A percentile compares a stretch with the other conserved stretches of the same genome.
These are phyloP conservation scores for Luffa acutangula DNA, from an alignment of 306 rosid species.

Conservation along the genomic window DNA sequence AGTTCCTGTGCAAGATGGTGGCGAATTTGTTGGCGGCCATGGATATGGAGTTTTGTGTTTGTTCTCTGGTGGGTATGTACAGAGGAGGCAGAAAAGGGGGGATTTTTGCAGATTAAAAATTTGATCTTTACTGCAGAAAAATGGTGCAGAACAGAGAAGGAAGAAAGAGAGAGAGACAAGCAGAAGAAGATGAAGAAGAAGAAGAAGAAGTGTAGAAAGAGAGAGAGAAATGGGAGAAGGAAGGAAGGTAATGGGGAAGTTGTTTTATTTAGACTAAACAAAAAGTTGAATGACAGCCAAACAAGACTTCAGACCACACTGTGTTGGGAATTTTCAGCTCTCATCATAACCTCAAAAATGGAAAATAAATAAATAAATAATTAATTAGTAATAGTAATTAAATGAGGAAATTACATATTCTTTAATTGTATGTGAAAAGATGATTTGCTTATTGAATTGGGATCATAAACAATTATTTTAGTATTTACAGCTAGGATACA, in stretches of 20 bases:
- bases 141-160: neutral
- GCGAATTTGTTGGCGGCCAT: conserved; percentile 96
- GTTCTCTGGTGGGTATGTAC: conserved; percentile 32
- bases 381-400: conserved; percentile 9
- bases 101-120: neutral
- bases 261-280: conserved; percentile 35
- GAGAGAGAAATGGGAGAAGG: conserved; percentile 10
- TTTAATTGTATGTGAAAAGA: too few species aligned
- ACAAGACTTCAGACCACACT: conserved; percentile 12
- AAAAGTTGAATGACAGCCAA: conserved; percentile 34
- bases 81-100: conserved; percentile 20
- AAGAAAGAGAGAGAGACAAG: conserved; percentile 9
- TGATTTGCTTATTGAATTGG: neutral
- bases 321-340: conserved; percentile 8
- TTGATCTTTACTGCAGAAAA: conserved; percentile 4
- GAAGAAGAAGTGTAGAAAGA: conserved; percentile 13
- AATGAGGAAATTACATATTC: neutral
- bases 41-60: conserved; percentile 29
- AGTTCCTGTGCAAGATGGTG: conserved; percentile 65
- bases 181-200: conserved; percentile 15
- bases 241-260: conserved; percentile 17
- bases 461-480: neutral
- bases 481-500: too few species aligned
- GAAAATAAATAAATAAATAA: neutral
- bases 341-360: conserved; percentile 20